A percentile compares a stretch with the other conserved stretches of the same genome.
Evolutionary conservation across 345 rosid species (phyloP).

Genomic region (Nephelium lappaceum): DNA sequence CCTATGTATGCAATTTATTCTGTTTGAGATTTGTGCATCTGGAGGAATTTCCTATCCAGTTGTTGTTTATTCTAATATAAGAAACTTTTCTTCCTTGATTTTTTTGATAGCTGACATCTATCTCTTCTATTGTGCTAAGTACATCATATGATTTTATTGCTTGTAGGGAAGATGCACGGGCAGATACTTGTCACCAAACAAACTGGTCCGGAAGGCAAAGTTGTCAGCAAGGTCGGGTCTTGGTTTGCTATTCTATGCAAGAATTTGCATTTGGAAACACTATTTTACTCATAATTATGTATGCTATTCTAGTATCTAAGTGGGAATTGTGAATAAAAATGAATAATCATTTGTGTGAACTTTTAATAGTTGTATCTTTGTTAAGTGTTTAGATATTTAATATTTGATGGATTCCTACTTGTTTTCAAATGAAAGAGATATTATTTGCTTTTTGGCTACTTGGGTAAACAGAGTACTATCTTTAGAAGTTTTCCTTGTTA

Average conservation of each 20-base stretch:
- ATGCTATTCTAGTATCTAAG: not conserved
- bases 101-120: not conserved
- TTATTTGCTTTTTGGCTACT: not conserved
- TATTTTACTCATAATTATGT: not conserved
- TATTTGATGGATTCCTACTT: not conserved
- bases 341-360: not conserved
- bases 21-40: not conserved
- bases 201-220: conserved; percentile 96
- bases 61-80: not conserved
- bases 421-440: not conserved
- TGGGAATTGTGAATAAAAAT: not conserved
- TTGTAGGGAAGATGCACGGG: conserved; percentile 93
- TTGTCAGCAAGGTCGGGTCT: conserved; percentile 90
- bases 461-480: not conserved
- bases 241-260: not conserved
- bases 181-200: conserved; percentile 97
- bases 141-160: conserved; percentile 17
- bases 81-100: not conserved
- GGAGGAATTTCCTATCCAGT: not conserved
- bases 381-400: not conserved
- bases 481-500: conserved; percentile 1
- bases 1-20: not conserved
- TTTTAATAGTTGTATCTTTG: not conserved
- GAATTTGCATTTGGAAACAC: not conserved
- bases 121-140: not conserved